Evolutionary conservation across 129 eudicot species (phyloP).

Genomic region (Gnaphalium uliginosum): DNA sequence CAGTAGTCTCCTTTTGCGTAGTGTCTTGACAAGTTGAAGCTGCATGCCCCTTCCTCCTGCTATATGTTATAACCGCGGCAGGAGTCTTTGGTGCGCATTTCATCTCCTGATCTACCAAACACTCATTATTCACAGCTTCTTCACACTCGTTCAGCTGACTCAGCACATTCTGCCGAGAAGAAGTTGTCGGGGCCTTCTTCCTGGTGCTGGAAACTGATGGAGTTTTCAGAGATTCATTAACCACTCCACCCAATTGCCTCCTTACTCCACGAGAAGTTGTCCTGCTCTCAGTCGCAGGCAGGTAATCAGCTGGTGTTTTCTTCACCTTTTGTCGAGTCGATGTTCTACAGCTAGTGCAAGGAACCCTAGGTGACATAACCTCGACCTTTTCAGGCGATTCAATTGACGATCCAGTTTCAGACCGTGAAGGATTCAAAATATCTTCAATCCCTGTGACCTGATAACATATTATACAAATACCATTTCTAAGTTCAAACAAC

Average conservation of each 20-base stretch:
- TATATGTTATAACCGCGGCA: no score
- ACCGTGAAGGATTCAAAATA: conserved; percentile 27
- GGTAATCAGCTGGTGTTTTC: conserved; percentile 21
- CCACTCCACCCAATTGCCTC: conserved; percentile 28
- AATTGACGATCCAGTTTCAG: conserved; percentile 45
- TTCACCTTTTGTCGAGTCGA: conserved; percentile 29
- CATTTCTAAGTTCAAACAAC: neutral
- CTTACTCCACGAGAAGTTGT: conserved; percentile 38
- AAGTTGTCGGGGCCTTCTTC: conserved; percentile 33
- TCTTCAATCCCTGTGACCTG: conserved; percentile 80
- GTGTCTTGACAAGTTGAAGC: no score
- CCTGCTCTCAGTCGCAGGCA: conserved; percentile 30
- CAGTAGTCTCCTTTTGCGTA: conserved; percentile 33
- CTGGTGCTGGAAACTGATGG: conserved; percentile 31
- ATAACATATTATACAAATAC: neutral
- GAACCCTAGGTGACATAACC: conserved; percentile 28
- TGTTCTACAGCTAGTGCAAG: conserved; percentile 45
- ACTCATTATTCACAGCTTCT: conserved; percentile 24
- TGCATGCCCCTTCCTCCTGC: no score
- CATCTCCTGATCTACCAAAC: no score
- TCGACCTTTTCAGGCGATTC: conserved; percentile 47
- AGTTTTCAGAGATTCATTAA: conserved; percentile 32
- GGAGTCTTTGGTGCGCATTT: no score
- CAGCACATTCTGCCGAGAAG: conserved; percentile 22
- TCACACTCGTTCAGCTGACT: conserved; percentile 31